A percentile compares a stretch with the other conserved stretches of the same genome.
These are phyloP conservation scores for Rhodotorula sp. DNA, from an alignment of 1,284 basidiomycete species.

Conservation along the genomic window DNA sequence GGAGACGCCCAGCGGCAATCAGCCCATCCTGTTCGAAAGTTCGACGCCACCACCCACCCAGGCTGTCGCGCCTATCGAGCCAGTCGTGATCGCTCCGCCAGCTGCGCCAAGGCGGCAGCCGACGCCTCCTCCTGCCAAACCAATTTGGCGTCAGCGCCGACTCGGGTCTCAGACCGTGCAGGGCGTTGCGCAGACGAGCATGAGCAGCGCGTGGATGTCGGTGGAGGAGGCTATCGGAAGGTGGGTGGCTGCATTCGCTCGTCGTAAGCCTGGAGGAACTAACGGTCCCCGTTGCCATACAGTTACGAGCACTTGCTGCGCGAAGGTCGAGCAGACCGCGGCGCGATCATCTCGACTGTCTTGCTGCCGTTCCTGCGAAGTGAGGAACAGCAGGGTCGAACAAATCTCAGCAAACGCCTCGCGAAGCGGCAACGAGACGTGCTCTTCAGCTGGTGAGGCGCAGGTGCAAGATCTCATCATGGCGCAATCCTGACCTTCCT, in stretches of 20 bases:
- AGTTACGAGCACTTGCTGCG: constrained; percentile 24
- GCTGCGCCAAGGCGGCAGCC: too few species aligned
- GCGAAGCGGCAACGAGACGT: constrained; percentile 35
- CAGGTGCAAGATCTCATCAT: background rate
- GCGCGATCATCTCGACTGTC: constrained; percentile 15
- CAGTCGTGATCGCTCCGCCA: background rate
- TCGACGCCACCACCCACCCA: background rate
- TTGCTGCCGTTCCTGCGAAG: constrained; percentile 33
- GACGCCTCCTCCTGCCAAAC: background rate
- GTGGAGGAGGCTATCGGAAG: constrained; percentile 24
- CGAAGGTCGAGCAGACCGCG: constrained; percentile 20
- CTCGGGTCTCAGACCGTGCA: background rate
- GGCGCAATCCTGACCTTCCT: background rate
- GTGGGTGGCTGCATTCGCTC: constrained; percentile 11
- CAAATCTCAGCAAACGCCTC: constrained; percentile 9
- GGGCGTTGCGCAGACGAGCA: constrained; percentile 14
- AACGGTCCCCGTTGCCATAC: background rate
- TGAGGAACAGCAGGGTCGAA: constrained; percentile 33
- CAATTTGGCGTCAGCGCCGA: background rate
- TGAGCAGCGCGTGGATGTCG: constrained; percentile 31
- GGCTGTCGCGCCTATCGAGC: too few species aligned
- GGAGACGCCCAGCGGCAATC: background rate
- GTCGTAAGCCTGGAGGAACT: background rate
- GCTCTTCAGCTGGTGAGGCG: constrained; percentile 39
- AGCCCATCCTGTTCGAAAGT: background rate